phyloP scores from a whole-genome alignment of 176 grass and related monocot species.

The Juncus inflexus region DNA sequence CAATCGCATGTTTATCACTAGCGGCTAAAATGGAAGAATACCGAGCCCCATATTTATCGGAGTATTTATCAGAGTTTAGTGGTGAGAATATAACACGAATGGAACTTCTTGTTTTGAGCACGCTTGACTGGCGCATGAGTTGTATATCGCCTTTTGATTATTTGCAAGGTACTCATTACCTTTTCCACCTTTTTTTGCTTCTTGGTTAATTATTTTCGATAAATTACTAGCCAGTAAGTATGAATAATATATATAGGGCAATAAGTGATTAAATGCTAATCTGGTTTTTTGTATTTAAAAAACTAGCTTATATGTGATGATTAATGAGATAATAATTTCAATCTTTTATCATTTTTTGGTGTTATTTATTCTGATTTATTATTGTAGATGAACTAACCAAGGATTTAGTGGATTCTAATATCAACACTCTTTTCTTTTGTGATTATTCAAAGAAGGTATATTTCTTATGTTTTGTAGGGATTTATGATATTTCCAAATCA shows the following conservation, averaged over 20 bases:
- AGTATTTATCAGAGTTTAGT: slow-evolving; percentile 55
- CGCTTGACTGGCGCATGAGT: slow-evolving; percentile 70
- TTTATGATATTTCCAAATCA: background rate
- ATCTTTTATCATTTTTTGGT: too few species aligned
- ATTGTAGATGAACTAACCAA: slow-evolving; percentile 36
- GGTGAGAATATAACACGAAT: slow-evolving; percentile 45
- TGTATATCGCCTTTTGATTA: slow-evolving; percentile 77
- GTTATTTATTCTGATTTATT: too few species aligned
- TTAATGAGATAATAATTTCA: too few species aligned
- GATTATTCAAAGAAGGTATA: slow-evolving; percentile 55
- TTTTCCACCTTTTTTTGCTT: slow-evolving; percentile 30
- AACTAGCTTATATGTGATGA: too few species aligned
- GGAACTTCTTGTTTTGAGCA: slow-evolving; percentile 84
- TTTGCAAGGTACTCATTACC: slow-evolving; percentile 24
- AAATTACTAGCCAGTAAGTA: too few species aligned
- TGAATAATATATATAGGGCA: too few species aligned
- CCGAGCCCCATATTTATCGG: slow-evolving; percentile 47
- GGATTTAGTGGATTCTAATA: slow-evolving; percentile 48
- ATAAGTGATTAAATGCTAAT: too few species aligned
- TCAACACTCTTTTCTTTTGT: slow-evolving; percentile 42
- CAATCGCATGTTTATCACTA: slow-evolving; percentile 69
- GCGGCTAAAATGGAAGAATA: slow-evolving; percentile 94
- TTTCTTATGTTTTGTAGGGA: background rate
- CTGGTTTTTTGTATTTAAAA: too few species aligned
- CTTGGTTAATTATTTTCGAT: background rate